Evolutionary conservation across 305 asterid genomes (phyloP).

Genomic region (Fraxinus albicans): DNA sequence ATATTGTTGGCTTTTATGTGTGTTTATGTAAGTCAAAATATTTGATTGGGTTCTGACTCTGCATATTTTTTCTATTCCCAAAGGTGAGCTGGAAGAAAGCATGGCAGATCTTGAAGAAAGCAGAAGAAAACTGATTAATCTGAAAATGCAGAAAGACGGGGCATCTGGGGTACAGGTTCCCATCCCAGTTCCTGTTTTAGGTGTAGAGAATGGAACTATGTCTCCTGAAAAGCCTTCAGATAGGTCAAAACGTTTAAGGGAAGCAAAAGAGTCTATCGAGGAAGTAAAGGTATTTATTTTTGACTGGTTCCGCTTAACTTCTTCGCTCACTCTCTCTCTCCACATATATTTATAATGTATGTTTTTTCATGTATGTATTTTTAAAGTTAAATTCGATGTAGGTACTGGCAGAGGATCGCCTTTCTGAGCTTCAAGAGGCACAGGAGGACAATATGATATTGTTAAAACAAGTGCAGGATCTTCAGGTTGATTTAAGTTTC

Average conservation of each 20-base stretch:
- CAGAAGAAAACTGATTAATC: slow-evolving; percentile 75
- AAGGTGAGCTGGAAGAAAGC: slow-evolving; percentile 92
- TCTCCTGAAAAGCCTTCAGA: slow-evolving; percentile 82
- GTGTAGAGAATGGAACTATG: slow-evolving; percentile 60
- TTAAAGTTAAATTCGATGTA: slow-evolving; percentile 38
- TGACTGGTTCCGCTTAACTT: slow-evolving; percentile 18
- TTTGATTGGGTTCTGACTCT: slow-evolving; percentile 25
- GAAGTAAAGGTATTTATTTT: slow-evolving; percentile 65
- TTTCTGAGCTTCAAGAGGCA: slow-evolving; percentile 83
- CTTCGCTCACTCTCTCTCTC: slow-evolving; percentile 18
- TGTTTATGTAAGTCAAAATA: slow-evolving; percentile 6
- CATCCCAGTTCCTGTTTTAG: slow-evolving; percentile 53
- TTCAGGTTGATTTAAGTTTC: slow-evolving; percentile 59
- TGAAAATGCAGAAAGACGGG: slow-evolving; percentile 83
- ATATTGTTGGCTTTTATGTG: slow-evolving; percentile 10
- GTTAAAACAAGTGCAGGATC: slow-evolving; percentile 88
- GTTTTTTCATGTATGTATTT: slow-evolving; percentile 6
- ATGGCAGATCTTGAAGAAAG: slow-evolving; percentile 92
- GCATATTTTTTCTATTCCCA: slow-evolving; percentile 23
- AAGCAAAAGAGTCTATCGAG: slow-evolving; percentile 71
- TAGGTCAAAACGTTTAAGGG: slow-evolving; percentile 64
- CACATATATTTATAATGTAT: slow-evolving; percentile 14
- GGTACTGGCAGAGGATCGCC: slow-evolving; percentile 84
- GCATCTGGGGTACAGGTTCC: slow-evolving; percentile 63
- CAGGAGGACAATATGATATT: slow-evolving; percentile 68